Base-by-base conservation (phyloP, 306 rosid species). In the Geum urbanum region DNA sequence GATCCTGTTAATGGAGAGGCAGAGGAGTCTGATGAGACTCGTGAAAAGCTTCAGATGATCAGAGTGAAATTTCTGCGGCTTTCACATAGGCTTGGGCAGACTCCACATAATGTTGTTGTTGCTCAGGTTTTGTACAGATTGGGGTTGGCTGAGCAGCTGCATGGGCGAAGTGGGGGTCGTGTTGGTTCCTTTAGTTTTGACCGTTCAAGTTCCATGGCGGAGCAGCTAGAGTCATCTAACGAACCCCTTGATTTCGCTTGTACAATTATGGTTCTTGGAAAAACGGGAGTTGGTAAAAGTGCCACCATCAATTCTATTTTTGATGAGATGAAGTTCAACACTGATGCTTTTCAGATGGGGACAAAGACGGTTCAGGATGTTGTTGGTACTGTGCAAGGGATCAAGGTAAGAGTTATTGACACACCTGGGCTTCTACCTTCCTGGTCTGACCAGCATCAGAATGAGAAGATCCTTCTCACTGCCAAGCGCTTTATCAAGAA, bases 31-130 rank as follows among this genome's bases (percentile, higher is more conserved):
- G 97, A 90, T 40, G 98, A 92, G 76, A 92, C 98, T 72, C 96
- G 98, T 32, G 98, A 92, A 82, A 83, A 92, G 60, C 98, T 92
- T 78, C 97, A 92, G 80, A 92, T 90, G 97, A 92, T 92, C 46
- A 78, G 98, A 82, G 98, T 92, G 72, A 92, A 90, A 70, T 92
- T 92, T 82, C 78, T 92, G 71, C 91, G 98, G 62, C 87, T 92
- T 18, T 94, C 98, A 16, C 96, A 85, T 74, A 84, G 98, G 82
- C 96, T 90, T 77, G 98, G 98, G 67, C 98, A 92, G 75, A 92
- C 98, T 63, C 98, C 98, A n/a, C 98, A 92, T 71, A 92, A 92
- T 83, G 98, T 90, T 81, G 98, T 92, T 73, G 98, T 92, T 46
- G 98, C 98, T 16, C 98, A 92, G 74, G 98, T 92, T 83, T 80